Base-by-base conservation (phyloP, 1,284 basidiomycete species). In the Omphalotus olearius region DNA sequence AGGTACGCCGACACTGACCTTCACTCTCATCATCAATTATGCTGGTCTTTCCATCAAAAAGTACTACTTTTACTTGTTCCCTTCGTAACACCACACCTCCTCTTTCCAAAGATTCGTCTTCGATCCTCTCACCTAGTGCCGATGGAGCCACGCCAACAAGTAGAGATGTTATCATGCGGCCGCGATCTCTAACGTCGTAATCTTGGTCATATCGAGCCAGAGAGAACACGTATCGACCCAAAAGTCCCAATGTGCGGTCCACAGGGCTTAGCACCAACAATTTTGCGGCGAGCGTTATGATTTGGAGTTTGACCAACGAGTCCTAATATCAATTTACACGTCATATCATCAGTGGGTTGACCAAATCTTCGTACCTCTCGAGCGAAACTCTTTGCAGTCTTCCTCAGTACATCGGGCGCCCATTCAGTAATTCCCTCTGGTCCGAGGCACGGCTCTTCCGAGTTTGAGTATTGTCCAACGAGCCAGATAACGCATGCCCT, bases 131-230 rank as follows among this genome's bases (percentile, higher is more conserved):
- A 6, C 72, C 59, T 23, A 50, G 38, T 11, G 17, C 14, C 36
- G 57, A 60, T 1, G 76, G 72, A 35, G 65, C 69, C 4, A 84
- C 66, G 16, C 88, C 85, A 9, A 74, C 66, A 5, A 94, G 71
- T 3, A 96, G 75, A 2, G 84, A 79, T n/a, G 74, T 69, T 13
- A 96, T 66, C 78, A 93, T 88, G 40, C 94, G 77, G 4, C 83
- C 86, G 16, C 93, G 83, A 66, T 97, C 94, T 33, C 94, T 80
- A 28, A 97, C 86, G 60, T 95, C 92, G 66, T 91, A 95, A 61
- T 88, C 82, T 11, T 70, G 60, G 65, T 98, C 95, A 66, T 94
- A 98, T 51, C 88, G 79, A 1, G 91, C 93, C n/a, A 97, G 78
- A 0, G 80, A 77, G 57, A 94, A 82, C 13, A 92, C 79, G 62